phyloP scores from a whole-genome alignment of 352 stramenopile genomes.

The Poterioochromonas sp. region DNA sequence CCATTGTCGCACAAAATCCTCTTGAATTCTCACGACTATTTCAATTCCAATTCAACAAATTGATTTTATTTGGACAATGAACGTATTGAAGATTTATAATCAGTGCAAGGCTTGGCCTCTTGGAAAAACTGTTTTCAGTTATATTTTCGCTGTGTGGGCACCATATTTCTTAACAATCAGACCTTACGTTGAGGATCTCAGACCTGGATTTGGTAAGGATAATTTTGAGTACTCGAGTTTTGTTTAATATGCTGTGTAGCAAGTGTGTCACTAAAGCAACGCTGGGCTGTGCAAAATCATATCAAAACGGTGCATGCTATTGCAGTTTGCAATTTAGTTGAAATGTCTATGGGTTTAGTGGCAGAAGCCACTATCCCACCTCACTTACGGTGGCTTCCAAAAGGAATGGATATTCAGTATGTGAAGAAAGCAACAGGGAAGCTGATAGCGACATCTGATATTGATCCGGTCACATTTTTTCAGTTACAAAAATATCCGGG shows the following conservation, averaged over 20 bases:
- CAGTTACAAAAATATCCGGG: neutral
- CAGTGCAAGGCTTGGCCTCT: neutral
- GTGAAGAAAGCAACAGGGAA: conserved; percentile 7
- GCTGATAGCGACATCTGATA: neutral
- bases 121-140: conserved; percentile 24
- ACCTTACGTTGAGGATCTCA: neutral
- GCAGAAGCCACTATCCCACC: conserved; percentile 2
- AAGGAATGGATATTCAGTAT: conserved; percentile 12
- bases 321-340: conserved; percentile 12
- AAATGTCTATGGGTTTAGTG: conserved; percentile 21
- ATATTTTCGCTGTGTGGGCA: neutral
- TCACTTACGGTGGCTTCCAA: conserved; percentile 16
- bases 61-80: too few relatives aligned
- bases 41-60: too few relatives aligned
- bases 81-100: too few relatives aligned
- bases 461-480: conserved; percentile 20
- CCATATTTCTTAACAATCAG: conserved; percentile 14
- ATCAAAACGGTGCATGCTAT: conserved; percentile 25
- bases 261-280: conserved; percentile 3
- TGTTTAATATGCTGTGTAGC: neutral
- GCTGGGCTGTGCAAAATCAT: conserved; percentile 25
- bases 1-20: too few relatives aligned
- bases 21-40: too few relatives aligned
- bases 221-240: neutral
- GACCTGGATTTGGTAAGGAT: conserved; percentile 14